Conservation (phyloP, 2,329 filamentous ascomycete species). For the Curvularia lunata region DNA sequence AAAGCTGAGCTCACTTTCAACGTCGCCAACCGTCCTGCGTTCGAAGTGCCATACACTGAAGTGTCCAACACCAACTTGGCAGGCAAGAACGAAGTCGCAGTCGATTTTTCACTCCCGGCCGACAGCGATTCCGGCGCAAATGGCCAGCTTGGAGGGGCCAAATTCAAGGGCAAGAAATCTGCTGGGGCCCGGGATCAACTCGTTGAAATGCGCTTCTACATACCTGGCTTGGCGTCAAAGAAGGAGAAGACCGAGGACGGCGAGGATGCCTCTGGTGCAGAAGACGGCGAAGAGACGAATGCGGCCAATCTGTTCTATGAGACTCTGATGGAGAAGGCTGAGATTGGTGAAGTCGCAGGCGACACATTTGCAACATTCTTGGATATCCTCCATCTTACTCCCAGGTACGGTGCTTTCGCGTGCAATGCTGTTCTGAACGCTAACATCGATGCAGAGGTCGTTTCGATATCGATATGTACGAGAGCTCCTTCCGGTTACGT, state of each 20-base stretch:
- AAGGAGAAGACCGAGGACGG: conserved; percentile 74
- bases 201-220: conserved; percentile 99
- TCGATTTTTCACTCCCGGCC: conserved; percentile 83
- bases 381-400: conserved; percentile 95
- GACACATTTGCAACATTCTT: conserved; percentile 98
- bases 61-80: conserved; percentile 98
- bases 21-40: conserved; percentile 93
- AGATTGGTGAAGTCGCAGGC: conserved; percentile 98
- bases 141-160: conserved; percentile 74
- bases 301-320: conserved; percentile 98
- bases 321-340: conserved; percentile 95
- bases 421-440: conserved; percentile 10
- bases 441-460: conserved; percentile 73
- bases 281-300: conserved; percentile 79
- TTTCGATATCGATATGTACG: conserved; percentile 99
- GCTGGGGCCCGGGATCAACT: conserved; percentile 89
- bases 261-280: conserved; percentile 64
- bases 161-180: conserved; percentile 82
- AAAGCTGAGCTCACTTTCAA: conserved; percentile 96
- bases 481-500: conserved; percentile 92
- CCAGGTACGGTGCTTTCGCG: conserved; percentile 65
- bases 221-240: conserved; percentile 81
- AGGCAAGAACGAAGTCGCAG: conserved; percentile 95
- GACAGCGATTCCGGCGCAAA: conserved; percentile 77
- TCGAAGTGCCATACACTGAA: conserved; percentile 96